Conservation (phyloP, 805 yeast species). For the Tetrapisispora pingtungensis region DNA sequence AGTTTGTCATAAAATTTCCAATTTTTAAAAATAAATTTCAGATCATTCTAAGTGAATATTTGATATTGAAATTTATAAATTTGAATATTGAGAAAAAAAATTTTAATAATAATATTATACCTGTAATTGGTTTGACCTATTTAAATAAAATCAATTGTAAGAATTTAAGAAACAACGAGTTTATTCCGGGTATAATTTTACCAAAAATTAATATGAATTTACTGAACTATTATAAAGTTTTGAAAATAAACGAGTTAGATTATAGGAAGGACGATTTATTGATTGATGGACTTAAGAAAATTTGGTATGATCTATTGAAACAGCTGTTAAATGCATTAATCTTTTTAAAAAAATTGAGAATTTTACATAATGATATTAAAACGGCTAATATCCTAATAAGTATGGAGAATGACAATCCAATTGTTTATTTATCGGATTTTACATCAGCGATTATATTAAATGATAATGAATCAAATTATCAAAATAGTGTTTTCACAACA, state of each 20-base stretch:
- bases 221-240: conserved; percentile 6
- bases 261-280: neutral
- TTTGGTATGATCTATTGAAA: conserved; percentile 9
- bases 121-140: conserved; percentile 4
- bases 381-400: conserved; percentile 14
- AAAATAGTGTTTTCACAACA: conserved; percentile 8
- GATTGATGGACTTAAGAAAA: neutral
- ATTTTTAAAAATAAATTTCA: conserved; percentile 7
- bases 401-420: neutral
- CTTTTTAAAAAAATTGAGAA: conserved; percentile 5
- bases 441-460: conserved; percentile 6
- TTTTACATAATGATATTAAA: conserved; percentile 17
- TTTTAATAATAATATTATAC: neutral
- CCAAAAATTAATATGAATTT: conserved; percentile 8
- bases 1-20: conserved; percentile 12
- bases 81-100: no score
- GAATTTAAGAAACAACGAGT: conserved; percentile 3
- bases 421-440: conserved; percentile 14
- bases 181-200: conserved; percentile 11
- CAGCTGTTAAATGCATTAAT: conserved; percentile 7
- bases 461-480: neutral
- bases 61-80: conserved; percentile 5
- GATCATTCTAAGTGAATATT: conserved; percentile 9
- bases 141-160: conserved; percentile 4
- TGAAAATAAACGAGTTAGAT: neutral